Percentiles rank a stretch among this genome's conserved stretches.
Conservation (phyloP, 768 basidiomycete genomes). For the Pleurotus citrinopileatus region DNA sequence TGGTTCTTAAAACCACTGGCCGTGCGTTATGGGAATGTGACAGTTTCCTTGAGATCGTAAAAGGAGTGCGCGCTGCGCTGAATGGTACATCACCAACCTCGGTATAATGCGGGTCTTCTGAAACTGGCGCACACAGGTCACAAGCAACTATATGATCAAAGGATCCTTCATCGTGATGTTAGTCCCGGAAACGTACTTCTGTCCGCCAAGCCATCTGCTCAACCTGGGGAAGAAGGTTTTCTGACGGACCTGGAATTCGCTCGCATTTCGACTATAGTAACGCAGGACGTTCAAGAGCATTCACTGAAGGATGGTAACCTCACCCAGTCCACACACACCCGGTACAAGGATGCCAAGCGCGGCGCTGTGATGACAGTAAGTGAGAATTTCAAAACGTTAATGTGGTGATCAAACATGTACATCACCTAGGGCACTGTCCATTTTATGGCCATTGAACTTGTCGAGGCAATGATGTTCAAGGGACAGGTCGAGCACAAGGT, state of each 20-base stretch:
- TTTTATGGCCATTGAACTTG: slow-evolving; percentile 18
- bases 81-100: slow-evolving; percentile 12
- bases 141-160: slow-evolving; percentile 16
- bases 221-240: slow-evolving; percentile 18
- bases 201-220: not conserved
- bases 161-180: slow-evolving; percentile 29
- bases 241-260: slow-evolving; percentile 30
- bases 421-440: slow-evolving; percentile 19
- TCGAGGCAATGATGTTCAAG: not conserved
- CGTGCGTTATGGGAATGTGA: slow-evolving; percentile 18
- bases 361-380: slow-evolving; percentile 19
- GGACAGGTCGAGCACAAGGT: not conserved
- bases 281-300: not conserved
- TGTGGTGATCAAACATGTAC: not conserved
- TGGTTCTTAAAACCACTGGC: slow-evolving; percentile 16
- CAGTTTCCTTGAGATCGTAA: slow-evolving; percentile 16
- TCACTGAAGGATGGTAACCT: not conserved
- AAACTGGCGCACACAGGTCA: slow-evolving; percentile 16
- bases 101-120: not conserved
- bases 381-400: not conserved
- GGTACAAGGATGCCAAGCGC: slow-evolving; percentile 9
- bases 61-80: slow-evolving; percentile 16
- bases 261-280: slow-evolving; percentile 5
- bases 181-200: slow-evolving; percentile 33
- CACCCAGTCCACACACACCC: slow-evolving; percentile 3